Evolutionary conservation across 2,329 filamentous ascomycete species (phyloP).

Genomic region (Botrytis sinoallii): DNA sequence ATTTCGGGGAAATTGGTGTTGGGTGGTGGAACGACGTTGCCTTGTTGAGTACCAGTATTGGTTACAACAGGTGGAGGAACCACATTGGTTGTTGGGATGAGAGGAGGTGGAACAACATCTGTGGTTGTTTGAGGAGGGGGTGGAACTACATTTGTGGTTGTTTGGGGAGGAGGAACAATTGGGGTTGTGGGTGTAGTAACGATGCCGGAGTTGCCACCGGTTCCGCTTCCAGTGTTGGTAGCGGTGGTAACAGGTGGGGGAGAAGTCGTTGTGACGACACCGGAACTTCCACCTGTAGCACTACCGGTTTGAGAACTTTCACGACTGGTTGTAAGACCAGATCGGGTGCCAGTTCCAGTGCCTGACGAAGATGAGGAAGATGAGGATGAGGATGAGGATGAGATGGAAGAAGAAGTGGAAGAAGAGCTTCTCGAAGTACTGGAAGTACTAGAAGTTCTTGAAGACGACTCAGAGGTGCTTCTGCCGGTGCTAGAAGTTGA

Average conservation of each 20-base stretch:
- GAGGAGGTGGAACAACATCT: neutral
- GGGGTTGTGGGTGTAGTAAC: neutral
- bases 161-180: neutral
- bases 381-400: neutral
- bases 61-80: neutral
- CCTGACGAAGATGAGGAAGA: neutral
- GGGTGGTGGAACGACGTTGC: neutral
- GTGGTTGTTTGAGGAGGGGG: neutral
- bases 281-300: neutral
- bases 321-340: neutral
- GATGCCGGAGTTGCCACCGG: neutral
- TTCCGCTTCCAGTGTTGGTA: neutral
- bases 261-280: neutral
- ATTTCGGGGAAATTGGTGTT: conserved; percentile 1
- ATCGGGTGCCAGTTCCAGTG: neutral
- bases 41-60: neutral
- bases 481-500: neutral
- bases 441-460: neutral
- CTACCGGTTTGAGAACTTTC: neutral
- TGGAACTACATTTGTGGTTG: neutral
- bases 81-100: neutral
- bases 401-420: neutral
- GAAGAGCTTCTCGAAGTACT: neutral
- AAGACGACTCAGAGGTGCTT: neutral
- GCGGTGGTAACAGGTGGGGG: neutral